phyloP scores from a whole-genome alignment of 257 asterid species.

The Solanum megistacrolobum region DNA sequence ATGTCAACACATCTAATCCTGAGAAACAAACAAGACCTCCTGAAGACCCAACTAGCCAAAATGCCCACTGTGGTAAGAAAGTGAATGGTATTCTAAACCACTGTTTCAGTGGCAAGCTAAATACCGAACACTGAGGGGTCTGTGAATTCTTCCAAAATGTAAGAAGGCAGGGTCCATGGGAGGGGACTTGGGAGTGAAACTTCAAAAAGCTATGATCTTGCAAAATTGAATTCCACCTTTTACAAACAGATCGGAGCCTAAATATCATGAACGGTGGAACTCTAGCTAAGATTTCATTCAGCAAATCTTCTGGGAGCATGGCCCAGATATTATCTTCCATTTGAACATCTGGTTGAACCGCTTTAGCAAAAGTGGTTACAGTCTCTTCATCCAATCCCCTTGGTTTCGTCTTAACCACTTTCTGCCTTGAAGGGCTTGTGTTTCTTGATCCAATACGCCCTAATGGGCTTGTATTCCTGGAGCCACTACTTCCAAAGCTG shows the following conservation, averaged over 20 bases:
- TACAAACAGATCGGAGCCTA: slow-evolving; percentile 86
- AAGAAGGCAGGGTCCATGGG: slow-evolving; percentile 96
- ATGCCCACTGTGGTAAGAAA: slow-evolving; percentile 89
- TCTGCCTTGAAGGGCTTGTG: slow-evolving; percentile 86
- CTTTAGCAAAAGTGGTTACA: slow-evolving; percentile 50
- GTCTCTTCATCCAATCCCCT: slow-evolving; percentile 97
- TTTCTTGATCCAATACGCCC: slow-evolving; percentile 81
- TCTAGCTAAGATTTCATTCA: slow-evolving; percentile 87
- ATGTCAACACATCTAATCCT: slow-evolving; percentile 68
- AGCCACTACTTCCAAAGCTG: slow-evolving; percentile 51
- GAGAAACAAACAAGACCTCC: slow-evolving; percentile 94
- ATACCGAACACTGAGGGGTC: slow-evolving; percentile 88
- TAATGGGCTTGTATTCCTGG: slow-evolving; percentile 82
- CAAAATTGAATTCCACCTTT: slow-evolving; percentile 89
- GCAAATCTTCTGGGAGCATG: slow-evolving; percentile 87
- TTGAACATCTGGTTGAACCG: slow-evolving; percentile 67
- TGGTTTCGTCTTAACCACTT: slow-evolving; percentile 75
- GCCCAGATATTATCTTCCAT: slow-evolving; percentile 99
- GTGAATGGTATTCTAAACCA: slow-evolving; percentile 92
- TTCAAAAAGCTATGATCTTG: slow-evolving; percentile 81
- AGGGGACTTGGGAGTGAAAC: slow-evolving; percentile 91
- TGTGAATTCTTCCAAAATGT: slow-evolving; percentile 85
- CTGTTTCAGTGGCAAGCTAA: slow-evolving; percentile 89
- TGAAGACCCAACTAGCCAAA: slow-evolving; percentile 97
- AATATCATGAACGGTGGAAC: slow-evolving; percentile 94